Base-by-base conservation (phyloP, 768 basidiomycete species). In the Boletellus emodensis region DNA sequence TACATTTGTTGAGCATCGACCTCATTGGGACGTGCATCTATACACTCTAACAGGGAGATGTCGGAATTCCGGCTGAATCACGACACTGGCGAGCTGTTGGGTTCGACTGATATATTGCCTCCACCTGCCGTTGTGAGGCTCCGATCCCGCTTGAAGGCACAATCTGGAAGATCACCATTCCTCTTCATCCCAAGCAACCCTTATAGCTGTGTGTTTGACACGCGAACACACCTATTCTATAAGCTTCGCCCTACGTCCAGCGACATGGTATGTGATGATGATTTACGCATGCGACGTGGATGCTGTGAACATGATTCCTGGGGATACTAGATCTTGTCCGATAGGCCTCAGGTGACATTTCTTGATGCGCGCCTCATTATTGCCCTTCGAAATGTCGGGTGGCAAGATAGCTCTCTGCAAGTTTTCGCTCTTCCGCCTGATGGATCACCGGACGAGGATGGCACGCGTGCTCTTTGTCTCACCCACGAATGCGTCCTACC, bases 1-100 rank as follows among this genome's bases (percentile, higher is more conserved):
- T 7, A 13, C 2, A 26, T 26, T 13, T 8, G 18, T 11, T 30
- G 30, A 30, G 30, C 30, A 30, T 30, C 30, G 30, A 9, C 20
- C 2, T 28, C 28, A 28, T 28, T 28, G 2, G 28, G 28, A 28
- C 1, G 34, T 20, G n/a, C 28, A 11, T 18, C 40, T 2, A n/a
- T 28, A 32, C 20, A 17, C 5, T 20, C 18, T 10, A 7, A 30
- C 40, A 48, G 55, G 46, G 26, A 39, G 1, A 2, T 57, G 2
- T 8, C 40, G 0, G 48, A 53, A 17, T 44, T 53, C 18, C n/a
- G 28, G 8, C 15, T 58, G 40, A 11, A 44, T n/a, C 12, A 22
- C 9, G 45, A 37, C 18, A 49, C 44, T 3, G 44, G 44, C 9
- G 33, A 53, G 22, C 9, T 41, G 24, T 13, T 2, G 9, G 2